These are phyloP conservation scores for Nicotiana benthamiana DNA, from an alignment of 257 asterid genomes.

Conservation along the genomic window DNA sequence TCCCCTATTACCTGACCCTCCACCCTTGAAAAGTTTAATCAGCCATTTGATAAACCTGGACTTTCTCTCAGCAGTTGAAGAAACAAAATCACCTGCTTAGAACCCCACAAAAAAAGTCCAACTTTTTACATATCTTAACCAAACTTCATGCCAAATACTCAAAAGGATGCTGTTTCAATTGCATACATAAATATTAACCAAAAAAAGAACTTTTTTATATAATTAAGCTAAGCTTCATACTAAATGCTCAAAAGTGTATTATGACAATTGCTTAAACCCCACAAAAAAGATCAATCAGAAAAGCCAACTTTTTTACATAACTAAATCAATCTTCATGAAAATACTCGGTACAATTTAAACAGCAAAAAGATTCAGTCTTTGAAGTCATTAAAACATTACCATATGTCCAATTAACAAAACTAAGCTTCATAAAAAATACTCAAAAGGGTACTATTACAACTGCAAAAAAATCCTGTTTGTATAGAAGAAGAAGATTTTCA, in stretches of 20 bases:
- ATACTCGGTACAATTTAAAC: conserved; percentile 6
- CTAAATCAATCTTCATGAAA: background rate
- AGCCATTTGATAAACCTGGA: conserved; percentile 87
- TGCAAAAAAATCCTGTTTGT: background rate
- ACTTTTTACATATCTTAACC: background rate
- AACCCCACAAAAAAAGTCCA: conserved; percentile 21
- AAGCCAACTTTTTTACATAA: background rate
- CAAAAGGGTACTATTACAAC: conserved; percentile 10
- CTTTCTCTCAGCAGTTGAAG: conserved; percentile 75
- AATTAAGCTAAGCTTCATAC: conserved; percentile 5
- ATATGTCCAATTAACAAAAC: conserved; percentile 33
- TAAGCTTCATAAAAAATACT: background rate
- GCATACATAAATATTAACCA: background rate
- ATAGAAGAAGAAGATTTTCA: too few species aligned
- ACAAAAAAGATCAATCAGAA: conserved; percentile 17
- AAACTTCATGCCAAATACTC: background rate
- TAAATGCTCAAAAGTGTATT: too few species aligned
- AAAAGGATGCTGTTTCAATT: too few species aligned
- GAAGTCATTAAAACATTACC: conserved; percentile 29
- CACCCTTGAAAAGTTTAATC: conserved; percentile 65
- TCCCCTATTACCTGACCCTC: conserved; percentile 30
- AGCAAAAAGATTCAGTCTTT: conserved; percentile 2
- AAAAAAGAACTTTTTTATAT: background rate
- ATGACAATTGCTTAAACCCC: conserved; percentile 34
- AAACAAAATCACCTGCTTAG: conserved; percentile 61